Conservation (phyloP, 2,329 filamentous ascomycete genomes). For the Aspergillus japonicus region DNA sequence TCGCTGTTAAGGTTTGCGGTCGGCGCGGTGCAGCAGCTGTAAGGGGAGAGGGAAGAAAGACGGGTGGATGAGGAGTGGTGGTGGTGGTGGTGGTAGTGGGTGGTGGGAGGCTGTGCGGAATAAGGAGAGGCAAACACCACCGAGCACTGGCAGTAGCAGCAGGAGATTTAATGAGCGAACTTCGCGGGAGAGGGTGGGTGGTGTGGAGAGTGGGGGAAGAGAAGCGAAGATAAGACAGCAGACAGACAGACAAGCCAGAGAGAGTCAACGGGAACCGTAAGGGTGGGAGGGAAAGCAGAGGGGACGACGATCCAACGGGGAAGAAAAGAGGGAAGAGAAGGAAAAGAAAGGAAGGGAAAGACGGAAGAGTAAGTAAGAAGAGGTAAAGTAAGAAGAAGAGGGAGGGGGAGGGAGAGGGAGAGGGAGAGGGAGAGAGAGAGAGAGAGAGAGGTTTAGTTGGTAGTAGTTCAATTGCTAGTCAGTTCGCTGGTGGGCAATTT, state of each 20-base stretch:
- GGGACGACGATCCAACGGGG: neutral
- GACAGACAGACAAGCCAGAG: conserved; percentile 8
- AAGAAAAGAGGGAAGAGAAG: conserved; percentile 17
- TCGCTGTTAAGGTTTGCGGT: neutral
- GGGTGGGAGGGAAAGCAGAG: conserved; percentile 9
- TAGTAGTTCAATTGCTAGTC: neutral
- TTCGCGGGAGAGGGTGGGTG: conserved; percentile 5
- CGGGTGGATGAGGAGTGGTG: neutral
- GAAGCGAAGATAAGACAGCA: neutral
- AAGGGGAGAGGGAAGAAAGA: neutral
- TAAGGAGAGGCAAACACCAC: conserved; percentile 4
- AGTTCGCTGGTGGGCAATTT: neutral
- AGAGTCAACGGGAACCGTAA: neutral
- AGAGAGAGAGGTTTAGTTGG: neutral
- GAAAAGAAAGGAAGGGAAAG: conserved; percentile 8
- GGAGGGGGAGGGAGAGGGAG: neutral
- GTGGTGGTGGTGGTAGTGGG: neutral
- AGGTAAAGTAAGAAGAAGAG: neutral
- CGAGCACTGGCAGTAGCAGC: conserved; percentile 14
- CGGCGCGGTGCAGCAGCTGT: neutral
- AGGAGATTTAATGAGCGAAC: conserved; percentile 9
- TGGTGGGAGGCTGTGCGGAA: conserved; percentile 2
- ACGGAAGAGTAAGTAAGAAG: conserved; percentile 11
- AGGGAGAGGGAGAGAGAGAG: neutral
- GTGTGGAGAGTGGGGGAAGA: conserved; percentile 2